Conservation (phyloP, 805 yeast genomes). For the Candida maesae region DNA sequence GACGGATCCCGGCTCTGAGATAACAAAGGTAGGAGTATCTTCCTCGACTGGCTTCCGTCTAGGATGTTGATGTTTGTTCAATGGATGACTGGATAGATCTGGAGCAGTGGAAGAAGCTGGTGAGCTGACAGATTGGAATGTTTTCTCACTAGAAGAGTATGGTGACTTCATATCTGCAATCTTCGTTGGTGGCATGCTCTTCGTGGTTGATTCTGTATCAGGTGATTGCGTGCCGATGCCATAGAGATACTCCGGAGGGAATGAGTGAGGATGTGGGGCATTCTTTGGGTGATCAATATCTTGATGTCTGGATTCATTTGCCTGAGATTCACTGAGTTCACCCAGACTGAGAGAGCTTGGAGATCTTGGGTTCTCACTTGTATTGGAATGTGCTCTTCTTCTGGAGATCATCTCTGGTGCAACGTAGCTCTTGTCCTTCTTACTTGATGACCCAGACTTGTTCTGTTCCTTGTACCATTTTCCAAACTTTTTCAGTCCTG, state of each 20-base stretch:
- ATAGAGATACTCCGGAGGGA: slow-evolving; percentile 26
- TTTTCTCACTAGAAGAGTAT: slow-evolving; percentile 5
- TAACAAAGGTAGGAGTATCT: slow-evolving; percentile 6
- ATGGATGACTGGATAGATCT: slow-evolving; percentile 4
- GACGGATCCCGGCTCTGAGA: too few relatives aligned
- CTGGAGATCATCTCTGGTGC: slow-evolving; percentile 72
- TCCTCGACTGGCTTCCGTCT: slow-evolving; percentile 23
- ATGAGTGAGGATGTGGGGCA: slow-evolving; percentile 28
- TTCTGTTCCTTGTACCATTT: slow-evolving; percentile 63
- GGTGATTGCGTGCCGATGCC: slow-evolving; percentile 18
- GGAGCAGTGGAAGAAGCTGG: background rate
- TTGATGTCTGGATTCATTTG: slow-evolving; percentile 2
- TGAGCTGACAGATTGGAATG: background rate
- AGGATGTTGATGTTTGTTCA: slow-evolving; percentile 10
- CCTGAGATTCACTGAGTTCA: background rate
- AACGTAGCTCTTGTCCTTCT: slow-evolving; percentile 7
- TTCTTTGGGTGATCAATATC: background rate
- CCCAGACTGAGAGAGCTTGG: background rate
- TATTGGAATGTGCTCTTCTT: slow-evolving; percentile 33
- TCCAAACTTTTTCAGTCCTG: slow-evolving; percentile 56
- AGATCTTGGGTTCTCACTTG: slow-evolving; percentile 11
- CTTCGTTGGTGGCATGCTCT: slow-evolving; percentile 19
- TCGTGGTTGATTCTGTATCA: slow-evolving; percentile 10
- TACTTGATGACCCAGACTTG: slow-evolving; percentile 11
- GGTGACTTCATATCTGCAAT: slow-evolving; percentile 25